Evolutionary conservation across 768 basidiomycete species (phyloP).

Genomic region (Pleurotus giganteus): DNA sequence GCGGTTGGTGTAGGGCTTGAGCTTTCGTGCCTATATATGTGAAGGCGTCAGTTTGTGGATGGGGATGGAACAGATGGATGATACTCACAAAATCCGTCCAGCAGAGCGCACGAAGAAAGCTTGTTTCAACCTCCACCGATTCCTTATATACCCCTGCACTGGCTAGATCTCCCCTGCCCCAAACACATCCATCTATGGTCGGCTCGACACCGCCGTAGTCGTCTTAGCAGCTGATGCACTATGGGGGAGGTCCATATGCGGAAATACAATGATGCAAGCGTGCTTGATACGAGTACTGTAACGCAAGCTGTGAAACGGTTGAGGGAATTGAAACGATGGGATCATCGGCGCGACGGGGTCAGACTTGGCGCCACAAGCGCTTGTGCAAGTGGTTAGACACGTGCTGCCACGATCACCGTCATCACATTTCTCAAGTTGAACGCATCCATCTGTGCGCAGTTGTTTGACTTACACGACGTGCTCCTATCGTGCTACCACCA

Average conservation of each 20-base stretch:
- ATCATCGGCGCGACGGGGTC: no score
- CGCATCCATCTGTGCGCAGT: background rate
- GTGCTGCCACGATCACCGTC: constrained; percentile 4
- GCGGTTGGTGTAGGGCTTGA: background rate
- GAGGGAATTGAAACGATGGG: background rate
- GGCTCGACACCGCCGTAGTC: background rate
- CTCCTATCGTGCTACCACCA: background rate
- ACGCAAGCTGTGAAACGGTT: background rate
- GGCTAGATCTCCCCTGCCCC: background rate
- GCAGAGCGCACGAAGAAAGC: constrained; percentile 10
- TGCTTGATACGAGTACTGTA: background rate
- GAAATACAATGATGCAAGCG: background rate
- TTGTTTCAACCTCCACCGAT: background rate
- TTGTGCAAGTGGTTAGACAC: background rate
- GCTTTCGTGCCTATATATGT: constrained; percentile 4
- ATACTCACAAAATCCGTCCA: constrained; percentile 9
- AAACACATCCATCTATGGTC: no score
- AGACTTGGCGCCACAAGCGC: background rate
- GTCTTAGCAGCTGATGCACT: constrained; percentile 7
- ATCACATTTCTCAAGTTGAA: background rate
- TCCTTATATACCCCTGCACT: constrained; percentile 2
- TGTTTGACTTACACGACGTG: background rate
- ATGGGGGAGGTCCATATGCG: background rate
- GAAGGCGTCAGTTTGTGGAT: background rate
- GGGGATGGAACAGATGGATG: background rate